Evolutionary conservation across 768 basidiomycete species (phyloP).

Genomic region (Russula brevipes): DNA sequence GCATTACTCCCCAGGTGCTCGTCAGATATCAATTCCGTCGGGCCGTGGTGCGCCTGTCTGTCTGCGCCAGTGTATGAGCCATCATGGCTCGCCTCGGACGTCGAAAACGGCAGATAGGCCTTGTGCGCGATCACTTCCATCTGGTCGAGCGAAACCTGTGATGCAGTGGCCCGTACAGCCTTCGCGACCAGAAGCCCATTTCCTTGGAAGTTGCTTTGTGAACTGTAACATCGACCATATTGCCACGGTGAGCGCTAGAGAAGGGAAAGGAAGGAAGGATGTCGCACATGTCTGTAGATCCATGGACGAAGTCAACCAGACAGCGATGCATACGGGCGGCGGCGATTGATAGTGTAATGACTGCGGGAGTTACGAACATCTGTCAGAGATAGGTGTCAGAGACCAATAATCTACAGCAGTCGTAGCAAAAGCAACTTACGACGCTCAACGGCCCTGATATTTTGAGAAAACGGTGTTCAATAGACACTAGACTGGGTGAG

Average conservation of each 20-base stretch:
- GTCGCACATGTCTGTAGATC: background rate
- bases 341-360: background rate
- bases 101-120: background rate
- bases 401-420: too few species aligned
- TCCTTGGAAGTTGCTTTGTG: background rate
- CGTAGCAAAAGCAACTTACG: too few species aligned
- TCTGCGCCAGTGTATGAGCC: background rate
- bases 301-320: background rate
- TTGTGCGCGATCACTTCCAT: background rate
- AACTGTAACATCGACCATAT: background rate
- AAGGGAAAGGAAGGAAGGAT: background rate
- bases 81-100: background rate
- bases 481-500: background rate
- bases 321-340: slow-evolving; percentile 6
- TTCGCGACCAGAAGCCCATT: background rate
- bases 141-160: background rate
- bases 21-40: background rate
- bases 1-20: background rate
- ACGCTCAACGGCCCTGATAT: too few species aligned
- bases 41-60: background rate
- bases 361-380: slow-evolving; percentile 9
- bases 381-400: background rate
- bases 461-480: background rate
- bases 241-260: background rate
- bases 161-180: background rate